Conservation (phyloP, 345 rosid species). For the Atalantia buxifolia region DNA sequence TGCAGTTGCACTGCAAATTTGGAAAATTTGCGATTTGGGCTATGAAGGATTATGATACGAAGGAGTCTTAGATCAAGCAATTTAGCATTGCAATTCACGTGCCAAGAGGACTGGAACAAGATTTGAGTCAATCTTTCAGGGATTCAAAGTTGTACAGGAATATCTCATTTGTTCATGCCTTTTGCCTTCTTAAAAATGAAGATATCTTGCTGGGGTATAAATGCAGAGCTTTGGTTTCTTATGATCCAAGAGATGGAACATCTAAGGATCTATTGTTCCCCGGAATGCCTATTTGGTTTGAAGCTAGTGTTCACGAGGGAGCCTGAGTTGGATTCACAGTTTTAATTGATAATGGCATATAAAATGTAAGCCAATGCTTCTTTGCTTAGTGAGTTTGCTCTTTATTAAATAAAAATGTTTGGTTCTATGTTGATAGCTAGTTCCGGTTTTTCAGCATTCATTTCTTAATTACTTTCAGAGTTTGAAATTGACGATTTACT, state of each 20-base stretch:
- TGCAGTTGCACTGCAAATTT: slow-evolving; percentile 64
- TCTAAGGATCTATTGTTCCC: slow-evolving; percentile 56
- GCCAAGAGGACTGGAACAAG: slow-evolving; percentile 40
- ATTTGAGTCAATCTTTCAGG: no score
- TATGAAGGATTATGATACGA: slow-evolving; percentile 61
- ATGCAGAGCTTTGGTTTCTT: slow-evolving; percentile 59
- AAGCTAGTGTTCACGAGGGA: slow-evolving; percentile 63
- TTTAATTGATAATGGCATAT: no score
- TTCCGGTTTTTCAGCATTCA: no score
- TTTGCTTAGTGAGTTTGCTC: no score
- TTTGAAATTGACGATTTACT: no score
- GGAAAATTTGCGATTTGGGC: slow-evolving; percentile 86
- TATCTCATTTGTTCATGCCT: slow-evolving; percentile 31
- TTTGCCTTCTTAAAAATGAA: slow-evolving; percentile 56
- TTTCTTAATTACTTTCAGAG: no score
- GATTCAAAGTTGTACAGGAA: no score
- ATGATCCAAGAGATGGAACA: slow-evolving; percentile 56
- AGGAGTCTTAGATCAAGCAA: slow-evolving; percentile 68
- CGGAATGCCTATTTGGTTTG: slow-evolving; percentile 73
- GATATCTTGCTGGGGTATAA: slow-evolving; percentile 78
- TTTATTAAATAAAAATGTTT: no score
- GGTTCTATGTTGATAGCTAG: no score
- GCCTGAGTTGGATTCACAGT: slow-evolving; percentile 56
- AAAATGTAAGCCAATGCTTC: no score
- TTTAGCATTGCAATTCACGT: slow-evolving; percentile 55